Conservation (phyloP, 257 asterid species). For the Verbena officinalis region DNA sequence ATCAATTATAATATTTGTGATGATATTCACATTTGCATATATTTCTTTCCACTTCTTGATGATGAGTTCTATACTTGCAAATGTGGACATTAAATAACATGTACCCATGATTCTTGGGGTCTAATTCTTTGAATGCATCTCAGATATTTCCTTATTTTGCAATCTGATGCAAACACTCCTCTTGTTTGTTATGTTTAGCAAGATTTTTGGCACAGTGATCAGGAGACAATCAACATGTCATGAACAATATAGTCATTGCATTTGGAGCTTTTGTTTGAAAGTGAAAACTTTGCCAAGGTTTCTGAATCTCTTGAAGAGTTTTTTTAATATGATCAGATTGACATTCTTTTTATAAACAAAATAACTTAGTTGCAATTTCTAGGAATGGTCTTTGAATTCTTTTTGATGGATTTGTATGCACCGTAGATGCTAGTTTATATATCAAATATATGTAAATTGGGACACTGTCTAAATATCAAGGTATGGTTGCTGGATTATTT, state of each 20-base stretch:
- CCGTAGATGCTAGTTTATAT: neutral
- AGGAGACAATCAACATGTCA: neutral
- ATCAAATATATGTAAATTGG: neutral
- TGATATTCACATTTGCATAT: too few relatives aligned
- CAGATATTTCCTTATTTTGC: too few relatives aligned
- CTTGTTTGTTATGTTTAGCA: neutral
- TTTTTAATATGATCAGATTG: too few relatives aligned
- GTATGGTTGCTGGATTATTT: too few relatives aligned
- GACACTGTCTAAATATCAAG: too few relatives aligned
- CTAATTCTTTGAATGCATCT: too few relatives aligned
- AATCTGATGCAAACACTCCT: neutral
- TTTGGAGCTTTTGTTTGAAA: slow-evolving; percentile 3
- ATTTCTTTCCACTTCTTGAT: too few relatives aligned
- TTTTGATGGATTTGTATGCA: slow-evolving; percentile 5
- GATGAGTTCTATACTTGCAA: too few relatives aligned
- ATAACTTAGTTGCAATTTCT: neutral
- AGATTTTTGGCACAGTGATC: neutral
- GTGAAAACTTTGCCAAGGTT: neutral
- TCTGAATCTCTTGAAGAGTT: slow-evolving; percentile 14
- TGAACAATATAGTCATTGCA: neutral
- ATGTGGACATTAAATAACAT: neutral
- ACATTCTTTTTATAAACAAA: neutral
- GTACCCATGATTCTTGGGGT: neutral
- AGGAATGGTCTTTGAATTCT: neutral
- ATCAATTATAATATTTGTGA: too few relatives aligned